phyloP scores from a whole-genome alignment of 2,329 filamentous ascomycete genomes.

The Capronia americana region DNA sequence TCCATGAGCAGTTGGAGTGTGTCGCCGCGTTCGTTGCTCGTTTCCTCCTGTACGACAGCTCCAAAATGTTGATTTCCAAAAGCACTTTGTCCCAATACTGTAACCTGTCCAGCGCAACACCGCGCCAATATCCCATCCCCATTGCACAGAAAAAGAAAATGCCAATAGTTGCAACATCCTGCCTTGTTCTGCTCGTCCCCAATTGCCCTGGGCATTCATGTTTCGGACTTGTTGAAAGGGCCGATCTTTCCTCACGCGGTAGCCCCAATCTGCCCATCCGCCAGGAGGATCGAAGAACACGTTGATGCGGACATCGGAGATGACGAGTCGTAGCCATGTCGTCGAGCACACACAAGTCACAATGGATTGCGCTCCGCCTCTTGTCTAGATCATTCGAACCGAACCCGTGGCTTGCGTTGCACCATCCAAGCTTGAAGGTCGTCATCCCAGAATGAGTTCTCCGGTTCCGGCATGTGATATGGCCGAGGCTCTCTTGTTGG shows the following conservation, averaged over 20 bases:
- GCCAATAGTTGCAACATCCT: not conserved
- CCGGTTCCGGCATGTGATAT: slow-evolving; percentile 18
- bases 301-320: not conserved
- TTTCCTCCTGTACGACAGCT: not conserved
- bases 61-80: not conserved
- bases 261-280: not conserved
- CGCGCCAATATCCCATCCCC: not conserved
- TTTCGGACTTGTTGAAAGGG: not conserved
- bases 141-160: not conserved
- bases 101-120: not conserved
- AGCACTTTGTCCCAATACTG: not conserved
- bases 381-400: not conserved
- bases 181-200: not conserved
- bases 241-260: not conserved
- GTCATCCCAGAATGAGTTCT: slow-evolving; percentile 26
- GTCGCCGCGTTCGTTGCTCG: not conserved
- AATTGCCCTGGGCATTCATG: not conserved
- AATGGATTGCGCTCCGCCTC: not conserved
- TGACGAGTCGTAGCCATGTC: not conserved
- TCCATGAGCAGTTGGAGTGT: not conserved
- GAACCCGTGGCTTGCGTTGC: slow-evolving; percentile 24
- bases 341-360: not conserved
- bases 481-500: slow-evolving; percentile 4
- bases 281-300: not conserved
- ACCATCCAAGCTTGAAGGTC: slow-evolving; percentile 25